Conservation (phyloP, 2,329 filamentous ascomycete genomes). For the Colletotrichum tofieldiae region DNA sequence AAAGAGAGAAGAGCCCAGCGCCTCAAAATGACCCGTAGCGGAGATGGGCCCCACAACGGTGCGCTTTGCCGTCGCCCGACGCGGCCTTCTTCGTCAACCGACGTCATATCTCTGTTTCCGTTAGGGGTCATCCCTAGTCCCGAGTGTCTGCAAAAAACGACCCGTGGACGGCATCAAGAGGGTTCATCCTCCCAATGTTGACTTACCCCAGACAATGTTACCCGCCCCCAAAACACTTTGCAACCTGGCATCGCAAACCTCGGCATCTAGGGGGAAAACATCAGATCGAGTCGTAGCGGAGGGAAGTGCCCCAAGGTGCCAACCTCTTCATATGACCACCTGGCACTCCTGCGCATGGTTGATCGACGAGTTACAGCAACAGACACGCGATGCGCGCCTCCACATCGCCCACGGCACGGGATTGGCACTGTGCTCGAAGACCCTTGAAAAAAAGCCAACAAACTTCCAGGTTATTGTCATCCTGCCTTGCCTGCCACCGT, state of each 20-base stretch:
- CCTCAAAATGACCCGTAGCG: background rate
- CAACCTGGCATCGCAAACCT: slow-evolving; percentile 14
- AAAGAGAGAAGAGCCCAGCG: background rate
- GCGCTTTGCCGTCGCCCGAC: slow-evolving; percentile 29
- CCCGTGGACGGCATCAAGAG: slow-evolving; percentile 12
- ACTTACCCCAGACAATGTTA: slow-evolving; percentile 39
- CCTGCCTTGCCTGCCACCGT: background rate
- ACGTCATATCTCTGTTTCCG: slow-evolving; percentile 34
- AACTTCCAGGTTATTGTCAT: slow-evolving; percentile 8
- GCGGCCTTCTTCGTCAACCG: slow-evolving; percentile 22
- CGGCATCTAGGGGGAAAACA: slow-evolving; percentile 3
- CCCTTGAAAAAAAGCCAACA: slow-evolving; percentile 28
- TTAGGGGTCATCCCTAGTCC: slow-evolving; percentile 19
- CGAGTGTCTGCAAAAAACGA: background rate
- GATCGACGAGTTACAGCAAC: slow-evolving; percentile 9
- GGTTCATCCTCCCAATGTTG: slow-evolving; percentile 23
- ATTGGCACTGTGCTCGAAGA: slow-evolving; percentile 19
- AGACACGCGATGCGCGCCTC: slow-evolving; percentile 9
- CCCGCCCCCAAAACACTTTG: background rate
- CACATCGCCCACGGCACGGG: background rate
- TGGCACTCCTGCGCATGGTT: slow-evolving; percentile 13
- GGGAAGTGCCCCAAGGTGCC: background rate
- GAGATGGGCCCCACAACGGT: slow-evolving; percentile 31
- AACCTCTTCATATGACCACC: slow-evolving; percentile 1
- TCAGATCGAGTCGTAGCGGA: background rate